phyloP scores from a whole-genome alignment of 2,329 filamentous ascomycete genomes.

The Chrysosporium keratinophilum region DNA sequence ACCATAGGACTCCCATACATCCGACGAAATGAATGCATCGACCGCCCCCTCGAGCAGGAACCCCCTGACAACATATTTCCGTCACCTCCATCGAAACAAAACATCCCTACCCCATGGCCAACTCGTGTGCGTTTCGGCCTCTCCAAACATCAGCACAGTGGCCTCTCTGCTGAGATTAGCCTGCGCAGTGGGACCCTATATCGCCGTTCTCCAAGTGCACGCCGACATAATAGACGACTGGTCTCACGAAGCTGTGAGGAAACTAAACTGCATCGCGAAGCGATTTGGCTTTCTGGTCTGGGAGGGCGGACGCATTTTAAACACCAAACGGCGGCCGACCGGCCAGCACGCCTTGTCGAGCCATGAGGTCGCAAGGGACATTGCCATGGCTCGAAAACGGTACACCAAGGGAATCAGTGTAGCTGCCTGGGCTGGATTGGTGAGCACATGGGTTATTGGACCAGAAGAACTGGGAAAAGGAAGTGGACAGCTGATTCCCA shows the following conservation, averaged over 20 bases:
- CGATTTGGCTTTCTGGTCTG: constrained; percentile 33
- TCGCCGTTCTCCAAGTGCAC: constrained; percentile 52
- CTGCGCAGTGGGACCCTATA: constrained; percentile 50
- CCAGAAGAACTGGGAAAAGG: constrained; percentile 30
- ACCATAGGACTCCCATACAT: background rate
- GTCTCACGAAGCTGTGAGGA: constrained; percentile 43
- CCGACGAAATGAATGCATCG: constrained; percentile 10
- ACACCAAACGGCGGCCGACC: constrained; percentile 27
- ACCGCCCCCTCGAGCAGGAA: constrained; percentile 21
- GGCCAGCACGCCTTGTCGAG: constrained; percentile 23
- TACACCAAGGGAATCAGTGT: constrained; percentile 33
- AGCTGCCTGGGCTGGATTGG: constrained; percentile 32
- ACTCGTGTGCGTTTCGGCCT: constrained; percentile 40
- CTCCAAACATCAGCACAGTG: constrained; percentile 48
- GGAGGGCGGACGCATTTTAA: constrained; percentile 34
- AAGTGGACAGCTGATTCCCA: constrained; percentile 34
- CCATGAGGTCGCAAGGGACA: constrained; percentile 25
- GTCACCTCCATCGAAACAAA: constrained; percentile 26
- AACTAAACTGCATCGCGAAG: constrained; percentile 28
- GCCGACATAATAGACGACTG: constrained; percentile 54
- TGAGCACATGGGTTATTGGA: constrained; percentile 32
- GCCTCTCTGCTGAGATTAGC: constrained; percentile 46
- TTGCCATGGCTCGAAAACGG: constrained; percentile 29
- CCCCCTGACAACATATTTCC: constrained; percentile 31
- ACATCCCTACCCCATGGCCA: constrained; percentile 30